Evolutionary conservation across 139 green algal genomes (phyloP).

Genomic region (Closterium sp.): DNA sequence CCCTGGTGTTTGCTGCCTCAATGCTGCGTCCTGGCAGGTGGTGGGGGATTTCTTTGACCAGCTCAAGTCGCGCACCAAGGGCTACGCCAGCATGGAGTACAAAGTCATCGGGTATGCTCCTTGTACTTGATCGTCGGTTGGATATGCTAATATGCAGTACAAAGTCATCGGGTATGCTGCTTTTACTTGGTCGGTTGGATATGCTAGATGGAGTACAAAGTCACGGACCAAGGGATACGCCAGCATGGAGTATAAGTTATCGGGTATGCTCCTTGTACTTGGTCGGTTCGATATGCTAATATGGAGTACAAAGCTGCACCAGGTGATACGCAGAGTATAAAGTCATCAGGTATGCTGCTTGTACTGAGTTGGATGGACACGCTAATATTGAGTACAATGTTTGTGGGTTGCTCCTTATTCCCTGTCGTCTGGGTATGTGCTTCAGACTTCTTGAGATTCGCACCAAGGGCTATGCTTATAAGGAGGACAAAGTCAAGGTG

Average conservation of each 20-base stretch:
- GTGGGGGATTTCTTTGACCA: slow-evolving; percentile 98
- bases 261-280: too few relatives aligned
- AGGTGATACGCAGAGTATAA: slow-evolving; percentile 95
- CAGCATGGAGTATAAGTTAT: too few relatives aligned
- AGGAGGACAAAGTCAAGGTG: too few relatives aligned
- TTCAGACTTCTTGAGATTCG: too few relatives aligned
- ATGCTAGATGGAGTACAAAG: too few relatives aligned
- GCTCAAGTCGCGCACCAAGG: slow-evolving; percentile 85
- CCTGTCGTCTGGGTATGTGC: too few relatives aligned
- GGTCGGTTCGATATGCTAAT: not conserved
- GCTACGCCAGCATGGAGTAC: slow-evolving; percentile 94
- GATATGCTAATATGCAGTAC: not conserved
- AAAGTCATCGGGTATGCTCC: slow-evolving; percentile 40
- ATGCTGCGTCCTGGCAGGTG: slow-evolving; percentile 56
- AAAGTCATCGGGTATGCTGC: not conserved
- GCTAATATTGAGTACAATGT: not conserved
- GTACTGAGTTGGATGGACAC: not conserved
- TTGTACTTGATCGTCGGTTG: not conserved
- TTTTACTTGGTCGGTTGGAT: too few relatives aligned
- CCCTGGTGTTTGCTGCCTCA: not conserved
- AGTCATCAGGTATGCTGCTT: not conserved
- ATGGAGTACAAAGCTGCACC: slow-evolving; percentile 41
- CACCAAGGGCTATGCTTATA: too few relatives aligned
- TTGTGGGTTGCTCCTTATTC: not conserved
- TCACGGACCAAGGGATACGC: slow-evolving; percentile 79